Evolutionary conservation across 139 green algal genomes (phyloP).

Genomic region (Pycnococcus provasolii): DNA sequence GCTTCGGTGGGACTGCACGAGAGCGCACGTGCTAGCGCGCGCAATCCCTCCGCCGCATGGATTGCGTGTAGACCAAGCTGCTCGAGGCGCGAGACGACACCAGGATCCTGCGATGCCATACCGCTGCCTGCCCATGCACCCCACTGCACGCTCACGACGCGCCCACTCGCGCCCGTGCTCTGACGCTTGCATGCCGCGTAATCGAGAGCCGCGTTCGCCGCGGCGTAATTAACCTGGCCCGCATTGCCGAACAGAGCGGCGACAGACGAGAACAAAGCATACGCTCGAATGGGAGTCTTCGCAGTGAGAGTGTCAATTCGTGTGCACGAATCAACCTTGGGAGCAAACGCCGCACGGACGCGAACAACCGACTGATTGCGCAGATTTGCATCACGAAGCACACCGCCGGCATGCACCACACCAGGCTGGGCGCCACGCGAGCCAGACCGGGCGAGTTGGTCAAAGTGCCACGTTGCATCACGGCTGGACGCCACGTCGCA

Average conservation of each 20-base stretch:
- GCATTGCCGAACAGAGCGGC: slow-evolving; percentile 40
- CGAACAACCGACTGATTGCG: slow-evolving; percentile 33
- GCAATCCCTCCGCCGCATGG: slow-evolving; percentile 37
- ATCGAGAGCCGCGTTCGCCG: slow-evolving; percentile 40
- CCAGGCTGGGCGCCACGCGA: not conserved
- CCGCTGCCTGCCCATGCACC: slow-evolving; percentile 70
- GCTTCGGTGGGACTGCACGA: too few relatives aligned
- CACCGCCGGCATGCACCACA: slow-evolving; percentile 50
- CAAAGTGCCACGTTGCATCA: too few relatives aligned
- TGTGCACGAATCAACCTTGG: slow-evolving; percentile 35
- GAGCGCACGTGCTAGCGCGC: slow-evolving; percentile 21
- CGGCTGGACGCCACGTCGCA: too few relatives aligned
- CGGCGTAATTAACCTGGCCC: slow-evolving; percentile 31
- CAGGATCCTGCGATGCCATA: slow-evolving; percentile 54
- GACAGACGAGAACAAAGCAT: slow-evolving; percentile 40
- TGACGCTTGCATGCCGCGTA: slow-evolving; percentile 1
- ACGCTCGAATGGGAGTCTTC: not conserved
- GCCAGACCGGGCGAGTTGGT: too few relatives aligned
- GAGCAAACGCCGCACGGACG: slow-evolving; percentile 34
- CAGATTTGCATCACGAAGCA: slow-evolving; percentile 48
- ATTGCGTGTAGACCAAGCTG: slow-evolving; percentile 54
- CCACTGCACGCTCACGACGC: slow-evolving; percentile 60
- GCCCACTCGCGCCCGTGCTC: not conserved
- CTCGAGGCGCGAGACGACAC: slow-evolving; percentile 34
- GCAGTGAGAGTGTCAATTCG: not conserved